Conservation (phyloP, 2,329 filamentous ascomycete species). For the Fusarium sp. region DNA sequence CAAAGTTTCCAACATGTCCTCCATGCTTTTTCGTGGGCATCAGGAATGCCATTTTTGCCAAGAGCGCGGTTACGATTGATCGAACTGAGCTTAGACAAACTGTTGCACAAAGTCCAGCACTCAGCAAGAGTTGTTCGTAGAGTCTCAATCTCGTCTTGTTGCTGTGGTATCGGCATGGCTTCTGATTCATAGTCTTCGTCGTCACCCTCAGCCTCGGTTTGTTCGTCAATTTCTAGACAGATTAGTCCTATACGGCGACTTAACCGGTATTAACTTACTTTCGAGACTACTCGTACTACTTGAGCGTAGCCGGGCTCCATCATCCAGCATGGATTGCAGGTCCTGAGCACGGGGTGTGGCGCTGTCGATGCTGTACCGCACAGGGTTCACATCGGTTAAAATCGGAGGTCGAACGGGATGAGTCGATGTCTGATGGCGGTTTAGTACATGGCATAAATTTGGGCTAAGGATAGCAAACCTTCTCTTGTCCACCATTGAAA, state of each 20-base stretch:
- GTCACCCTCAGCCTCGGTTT: constrained; percentile 64
- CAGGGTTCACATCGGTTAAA: constrained; percentile 77
- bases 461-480: constrained; percentile 31
- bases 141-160: constrained; percentile 72
- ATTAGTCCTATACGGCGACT: constrained; percentile 23
- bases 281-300: constrained; percentile 81
- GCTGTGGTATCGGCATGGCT: constrained; percentile 54
- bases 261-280: constrained; percentile 63
- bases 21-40: constrained; percentile 90
- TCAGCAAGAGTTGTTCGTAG: constrained; percentile 83
- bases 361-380: constrained; percentile 73
- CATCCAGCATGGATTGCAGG: constrained; percentile 75
- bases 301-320: constrained; percentile 68
- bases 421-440: constrained; percentile 20
- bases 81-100: constrained; percentile 84
- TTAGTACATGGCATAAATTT: constrained; percentile 10
- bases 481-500: constrained; percentile 37
- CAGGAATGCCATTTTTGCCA: constrained; percentile 77
- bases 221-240: constrained; percentile 66
- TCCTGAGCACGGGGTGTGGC: constrained; percentile 88
- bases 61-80: constrained; percentile 85
- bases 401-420: constrained; percentile 74
- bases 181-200: constrained; percentile 64
- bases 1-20: constrained; percentile 94
- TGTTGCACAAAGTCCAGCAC: constrained; percentile 96